Conservation (phyloP, 495 filamentous ascomycete species). For the Hypoxylon intermedium region DNA sequence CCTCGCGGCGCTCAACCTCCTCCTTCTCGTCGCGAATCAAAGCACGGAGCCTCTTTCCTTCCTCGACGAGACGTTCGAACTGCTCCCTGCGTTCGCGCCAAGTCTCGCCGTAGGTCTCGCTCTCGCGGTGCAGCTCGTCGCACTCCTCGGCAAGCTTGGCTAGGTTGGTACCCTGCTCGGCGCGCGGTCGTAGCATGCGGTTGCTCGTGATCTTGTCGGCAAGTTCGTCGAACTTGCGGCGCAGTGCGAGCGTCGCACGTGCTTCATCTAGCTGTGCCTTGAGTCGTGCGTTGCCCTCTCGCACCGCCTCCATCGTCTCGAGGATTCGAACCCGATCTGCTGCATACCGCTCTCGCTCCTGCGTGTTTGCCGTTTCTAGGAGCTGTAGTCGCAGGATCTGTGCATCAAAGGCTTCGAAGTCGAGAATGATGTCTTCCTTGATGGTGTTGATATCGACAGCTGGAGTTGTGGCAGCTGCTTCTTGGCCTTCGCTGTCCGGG, state of each 20-base stretch:
- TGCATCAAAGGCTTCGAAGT: constrained; percentile 89
- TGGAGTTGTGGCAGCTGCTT: constrained; percentile 33
- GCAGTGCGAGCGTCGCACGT: constrained; percentile 73
- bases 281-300: constrained; percentile 75
- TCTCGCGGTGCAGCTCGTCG: constrained; percentile 82
- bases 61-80: constrained; percentile 89
- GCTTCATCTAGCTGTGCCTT: constrained; percentile 76
- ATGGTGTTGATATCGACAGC: constrained; percentile 62
- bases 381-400: constrained; percentile 83
- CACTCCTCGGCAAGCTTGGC: constrained; percentile 87
- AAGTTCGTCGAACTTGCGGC: constrained; percentile 85
- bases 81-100: constrained; percentile 88
- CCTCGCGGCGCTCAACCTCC: constrained; percentile 74
- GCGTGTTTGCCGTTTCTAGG: constrained; percentile 78
- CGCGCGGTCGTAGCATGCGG: constrained; percentile 76
- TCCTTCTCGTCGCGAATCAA: constrained; percentile 96
- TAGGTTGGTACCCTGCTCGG: constrained; percentile 80
- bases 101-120: constrained; percentile 77
- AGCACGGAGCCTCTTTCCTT: constrained; percentile 82
- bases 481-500: constrained; percentile 58
- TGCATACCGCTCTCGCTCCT: constrained; percentile 86
- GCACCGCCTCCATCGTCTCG: constrained; percentile 74
- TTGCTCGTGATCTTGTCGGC: constrained; percentile 87
- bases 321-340: constrained; percentile 79
- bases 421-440: constrained; percentile 82